Evolutionary conservation across 23 red algal species (phyloP).

Genomic region (Gracilariopsis chorda): DNA sequence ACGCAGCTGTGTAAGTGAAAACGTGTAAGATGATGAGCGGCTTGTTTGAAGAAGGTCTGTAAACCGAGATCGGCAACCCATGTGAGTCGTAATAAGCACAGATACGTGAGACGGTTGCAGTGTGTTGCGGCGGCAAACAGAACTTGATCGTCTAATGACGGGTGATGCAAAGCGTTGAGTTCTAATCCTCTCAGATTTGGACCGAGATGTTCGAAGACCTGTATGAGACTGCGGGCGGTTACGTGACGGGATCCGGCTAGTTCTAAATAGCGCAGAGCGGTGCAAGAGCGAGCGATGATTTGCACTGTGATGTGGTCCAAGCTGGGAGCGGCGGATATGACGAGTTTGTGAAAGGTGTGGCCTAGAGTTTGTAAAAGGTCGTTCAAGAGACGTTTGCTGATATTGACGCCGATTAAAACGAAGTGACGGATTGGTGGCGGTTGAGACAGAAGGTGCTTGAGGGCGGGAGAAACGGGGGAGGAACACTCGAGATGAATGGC

Average conservation of each 20-base stretch:
- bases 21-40: background rate
- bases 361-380: conserved; percentile 8
- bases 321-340: conserved; percentile 27
- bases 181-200: conserved; percentile 3
- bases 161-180: conserved; percentile 1
- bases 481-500: conserved; percentile 42
- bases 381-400: conserved; percentile 1
- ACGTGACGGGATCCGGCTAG: conserved; percentile 22
- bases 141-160: background rate
- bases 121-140: background rate
- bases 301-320: conserved; percentile 18
- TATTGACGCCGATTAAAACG: conserved; percentile 36
- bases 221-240: background rate
- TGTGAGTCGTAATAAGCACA: background rate
- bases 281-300: background rate
- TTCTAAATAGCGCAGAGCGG: background rate
- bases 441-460: background rate
- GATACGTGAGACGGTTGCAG: background rate
- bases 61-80: conserved; percentile 33
- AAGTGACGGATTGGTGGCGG: conserved; percentile 23
- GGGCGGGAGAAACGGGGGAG: conserved; percentile 19
- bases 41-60: background rate
- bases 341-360: conserved; percentile 12
- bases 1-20: background rate
- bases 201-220: conserved; percentile 6